Evolutionary conservation across 2,329 filamentous ascomycete species (phyloP).

Genomic region (Ophiostoma angusticollis): DNA sequence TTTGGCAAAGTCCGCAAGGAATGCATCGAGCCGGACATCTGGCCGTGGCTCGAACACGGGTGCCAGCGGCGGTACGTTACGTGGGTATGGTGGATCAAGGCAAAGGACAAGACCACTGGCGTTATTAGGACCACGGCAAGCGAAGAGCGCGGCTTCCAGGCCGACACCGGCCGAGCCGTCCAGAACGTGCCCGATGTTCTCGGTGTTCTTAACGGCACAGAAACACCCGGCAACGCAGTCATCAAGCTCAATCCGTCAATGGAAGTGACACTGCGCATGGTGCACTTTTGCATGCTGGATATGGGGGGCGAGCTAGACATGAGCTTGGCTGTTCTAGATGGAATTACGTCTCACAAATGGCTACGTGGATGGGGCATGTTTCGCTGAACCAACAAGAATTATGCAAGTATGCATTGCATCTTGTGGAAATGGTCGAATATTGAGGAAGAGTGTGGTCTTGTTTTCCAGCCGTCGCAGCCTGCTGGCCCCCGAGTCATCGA

Average conservation of each 20-base stretch:
- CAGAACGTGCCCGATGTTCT: constrained; percentile 1
- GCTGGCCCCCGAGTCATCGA: no score
- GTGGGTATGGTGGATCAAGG: constrained; percentile 7
- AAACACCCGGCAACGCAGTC: neutral
- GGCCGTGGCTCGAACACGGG: constrained; percentile 5
- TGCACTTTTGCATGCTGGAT: constrained; percentile 1
- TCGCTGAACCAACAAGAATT: neutral
- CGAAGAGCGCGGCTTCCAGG: constrained; percentile 1
- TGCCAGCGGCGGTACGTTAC: neutral
- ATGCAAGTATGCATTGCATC: no score
- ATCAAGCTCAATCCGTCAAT: neutral
- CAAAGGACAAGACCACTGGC: neutral
- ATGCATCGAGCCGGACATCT: constrained; percentile 6
- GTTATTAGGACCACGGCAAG: no score
- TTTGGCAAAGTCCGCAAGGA: constrained; percentile 1
- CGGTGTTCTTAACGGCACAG: neutral
- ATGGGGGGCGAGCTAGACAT: constrained; percentile 1
- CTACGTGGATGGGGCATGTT: neutral
- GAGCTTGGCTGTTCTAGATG: constrained; percentile 1
- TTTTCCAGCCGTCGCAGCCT: no score
- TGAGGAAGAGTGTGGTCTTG: no score
- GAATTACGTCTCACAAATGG: constrained; percentile 1
- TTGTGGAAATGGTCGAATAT: no score
- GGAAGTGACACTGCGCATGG: constrained; percentile 2
- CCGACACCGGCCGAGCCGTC: constrained; percentile 1